Evolutionary conservation across 345 rosid genomes (phyloP), one percentile per base, ranked within the genome.

Genomic region (Dovyalis caffra): DNA sequence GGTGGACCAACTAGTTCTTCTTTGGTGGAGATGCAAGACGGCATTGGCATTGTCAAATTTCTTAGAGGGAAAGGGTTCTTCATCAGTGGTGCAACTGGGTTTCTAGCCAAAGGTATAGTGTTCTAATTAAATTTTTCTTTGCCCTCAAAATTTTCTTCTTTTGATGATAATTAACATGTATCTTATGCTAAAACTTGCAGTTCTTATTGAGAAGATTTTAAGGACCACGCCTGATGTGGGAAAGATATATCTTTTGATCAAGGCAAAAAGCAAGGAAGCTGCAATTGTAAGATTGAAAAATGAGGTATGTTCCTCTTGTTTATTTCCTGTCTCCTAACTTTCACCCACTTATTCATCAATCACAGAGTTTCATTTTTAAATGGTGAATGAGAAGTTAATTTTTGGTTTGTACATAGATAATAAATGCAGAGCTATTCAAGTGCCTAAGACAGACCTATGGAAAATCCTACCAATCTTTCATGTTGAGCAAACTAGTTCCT

Each of bases 11-110:
- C 89, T 57, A 51, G 74, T 33, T 16, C 79, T 64, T 65, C 87
- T 80, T 73, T 79, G 68, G 82, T 86, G 28, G 96, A 91, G 70
- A 33, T 86, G 76, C 85, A 90, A 64, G 90, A 88, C 61, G 99
- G 98, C 11, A 85, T 95, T 81, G 99, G 99, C 66, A 95, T 95
- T 74, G 83, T 87, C 72, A 93, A 91, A 66, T 95, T 89, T 74
- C 88, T 95, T 51, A 83, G 85, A 78, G 97, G 94, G 73, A 93
- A 91, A 78, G 81, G 74, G 28, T 83, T 92, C 66, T 85, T 95
- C 71, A 84, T 95, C 68, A 91, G 97, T 66, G 99, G 98, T 51
- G 90, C 93, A 8, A 95, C 99, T 8, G 99, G 97, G n/a, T 95
- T 95, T 84, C 85, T 95, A 18, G 97, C 94, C 21, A 95, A 92